A percentile compares a stretch with the other conserved stretches of the same genome.
phyloP scores from a whole-genome alignment of 176 grass and related monocot species.

The Cocos nucifera region DNA sequence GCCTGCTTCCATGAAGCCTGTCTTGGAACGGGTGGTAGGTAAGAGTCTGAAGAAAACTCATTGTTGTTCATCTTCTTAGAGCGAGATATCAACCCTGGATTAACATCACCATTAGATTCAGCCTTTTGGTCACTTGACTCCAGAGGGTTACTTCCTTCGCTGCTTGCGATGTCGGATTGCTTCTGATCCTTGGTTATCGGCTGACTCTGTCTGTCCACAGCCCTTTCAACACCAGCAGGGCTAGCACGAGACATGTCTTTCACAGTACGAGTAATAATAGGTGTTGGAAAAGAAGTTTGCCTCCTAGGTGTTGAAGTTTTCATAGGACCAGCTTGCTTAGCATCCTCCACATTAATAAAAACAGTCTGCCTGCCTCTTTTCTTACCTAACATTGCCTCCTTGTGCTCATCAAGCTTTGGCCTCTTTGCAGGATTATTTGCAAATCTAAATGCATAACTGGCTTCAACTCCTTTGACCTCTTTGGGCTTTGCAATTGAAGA shows the following conservation, averaged over 20 bases:
- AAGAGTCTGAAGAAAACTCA: conserved; percentile 33
- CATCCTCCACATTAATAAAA: conserved; percentile 92
- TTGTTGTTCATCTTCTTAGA: conserved; percentile 48
- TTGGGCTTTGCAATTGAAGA: conserved; percentile 38
- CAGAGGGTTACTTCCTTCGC: conserved; percentile 40
- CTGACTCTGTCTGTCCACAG: conserved; percentile 46
- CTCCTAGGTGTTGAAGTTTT: conserved; percentile 80
- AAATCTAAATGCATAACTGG: conserved; percentile 78
- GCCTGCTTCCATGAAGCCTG: conserved; percentile 55
- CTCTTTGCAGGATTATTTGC: conserved; percentile 73
- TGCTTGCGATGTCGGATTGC: conserved; percentile 47
- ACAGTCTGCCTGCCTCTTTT: conserved; percentile 80
- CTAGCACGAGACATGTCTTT: conserved; percentile 56
- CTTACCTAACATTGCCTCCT: conserved; percentile 94
- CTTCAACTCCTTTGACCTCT: conserved; percentile 87
- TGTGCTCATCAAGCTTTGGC: conserved; percentile 74
- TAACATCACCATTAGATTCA: conserved; percentile 71
- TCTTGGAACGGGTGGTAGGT: conserved; percentile 30
- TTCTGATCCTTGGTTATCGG: conserved; percentile 39
- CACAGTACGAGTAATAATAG: conserved; percentile 72
- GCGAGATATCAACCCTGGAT: conserved; percentile 27
- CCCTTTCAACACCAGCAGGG: conserved; percentile 30
- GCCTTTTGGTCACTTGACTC: conserved; percentile 44
- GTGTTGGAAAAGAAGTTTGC: conserved; percentile 76
- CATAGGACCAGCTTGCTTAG: conserved; percentile 79